phyloP scores from a whole-genome alignment of 345 rosid genomes.

The Eucalyptus fibrosa region DNA sequence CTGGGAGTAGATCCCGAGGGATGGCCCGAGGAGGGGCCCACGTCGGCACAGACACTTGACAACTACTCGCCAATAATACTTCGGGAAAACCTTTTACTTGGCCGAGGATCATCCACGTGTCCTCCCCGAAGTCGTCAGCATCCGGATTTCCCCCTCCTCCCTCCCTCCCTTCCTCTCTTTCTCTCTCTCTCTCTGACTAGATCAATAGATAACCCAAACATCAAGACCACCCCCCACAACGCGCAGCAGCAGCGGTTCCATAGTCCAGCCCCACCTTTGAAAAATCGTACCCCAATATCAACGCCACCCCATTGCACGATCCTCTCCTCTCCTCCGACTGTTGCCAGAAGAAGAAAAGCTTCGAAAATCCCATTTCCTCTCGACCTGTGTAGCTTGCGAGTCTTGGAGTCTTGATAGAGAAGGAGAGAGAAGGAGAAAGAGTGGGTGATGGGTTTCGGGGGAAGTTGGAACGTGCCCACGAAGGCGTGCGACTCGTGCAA shows the following conservation, averaged over 20 bases:
- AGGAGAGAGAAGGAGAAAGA: neutral
- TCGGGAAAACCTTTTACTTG: slow-evolving; percentile 11
- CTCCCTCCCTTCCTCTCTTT: neutral
- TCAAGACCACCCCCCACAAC: neutral
- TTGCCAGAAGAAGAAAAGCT: neutral
- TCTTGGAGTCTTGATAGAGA: neutral
- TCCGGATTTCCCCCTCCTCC: neutral
- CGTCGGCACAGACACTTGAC: slow-evolving; percentile 43
- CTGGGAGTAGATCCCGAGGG: neutral
- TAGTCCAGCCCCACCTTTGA: neutral
- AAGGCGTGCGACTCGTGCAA: slow-evolving; percentile 77
- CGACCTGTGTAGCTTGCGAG: neutral
- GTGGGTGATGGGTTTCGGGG: slow-evolving; percentile 5
- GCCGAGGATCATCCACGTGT: slow-evolving; percentile 23
- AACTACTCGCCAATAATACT: neutral
- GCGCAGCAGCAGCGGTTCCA: neutral
- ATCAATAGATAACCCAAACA: neutral
- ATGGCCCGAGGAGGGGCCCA: slow-evolving; percentile 1
- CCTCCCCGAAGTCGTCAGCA: neutral
- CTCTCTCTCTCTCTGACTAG: slow-evolving; percentile 3
- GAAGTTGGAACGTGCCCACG: slow-evolving; percentile 40
- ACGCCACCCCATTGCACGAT: neutral
- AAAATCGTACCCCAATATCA: neutral
- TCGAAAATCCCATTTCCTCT: neutral
- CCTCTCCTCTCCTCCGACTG: neutral